Conservation (phyloP, 768 basidiomycete species). For the Infundibulicybe gibba region DNA sequence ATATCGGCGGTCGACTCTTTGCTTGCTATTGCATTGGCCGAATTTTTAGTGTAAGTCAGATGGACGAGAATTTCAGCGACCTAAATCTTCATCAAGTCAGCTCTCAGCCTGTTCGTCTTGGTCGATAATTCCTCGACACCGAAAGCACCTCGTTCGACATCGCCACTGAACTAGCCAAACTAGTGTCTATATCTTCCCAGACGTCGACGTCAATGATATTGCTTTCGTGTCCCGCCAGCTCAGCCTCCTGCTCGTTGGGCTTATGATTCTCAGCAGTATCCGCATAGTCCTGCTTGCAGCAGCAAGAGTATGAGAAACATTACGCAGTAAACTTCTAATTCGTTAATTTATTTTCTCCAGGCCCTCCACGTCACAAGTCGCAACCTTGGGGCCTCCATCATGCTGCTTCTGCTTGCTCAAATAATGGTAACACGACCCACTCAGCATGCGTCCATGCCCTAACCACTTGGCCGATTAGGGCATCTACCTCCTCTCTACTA, state of each 20-base stretch:
- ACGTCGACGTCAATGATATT: slow-evolving; percentile 28
- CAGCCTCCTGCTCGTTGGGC: slow-evolving; percentile 70
- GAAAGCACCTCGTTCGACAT: slow-evolving; percentile 36
- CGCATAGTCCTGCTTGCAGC: slow-evolving; percentile 67
- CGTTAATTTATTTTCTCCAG: slow-evolving; percentile 22
- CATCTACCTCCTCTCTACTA: slow-evolving; percentile 78
- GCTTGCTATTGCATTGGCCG: slow-evolving; percentile 67
- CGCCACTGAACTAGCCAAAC: slow-evolving; percentile 30
- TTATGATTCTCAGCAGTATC: slow-evolving; percentile 73
- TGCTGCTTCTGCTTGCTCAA: slow-evolving; percentile 76
- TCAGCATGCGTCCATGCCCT: not conserved
- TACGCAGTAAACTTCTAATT: not conserved
- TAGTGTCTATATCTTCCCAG: slow-evolving; percentile 21
- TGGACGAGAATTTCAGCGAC: slow-evolving; percentile 3
- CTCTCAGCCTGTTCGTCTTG: slow-evolving; percentile 47
- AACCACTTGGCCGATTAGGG: slow-evolving; percentile 39
- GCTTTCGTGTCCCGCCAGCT: slow-evolving; percentile 40
- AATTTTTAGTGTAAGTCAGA: slow-evolving; percentile 50
- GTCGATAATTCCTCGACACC: slow-evolving; percentile 21
- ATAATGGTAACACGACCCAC: slow-evolving; percentile 58
- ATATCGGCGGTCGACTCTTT: slow-evolving; percentile 47
- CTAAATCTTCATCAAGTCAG: slow-evolving; percentile 30
- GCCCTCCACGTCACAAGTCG: slow-evolving; percentile 61
- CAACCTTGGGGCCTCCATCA: slow-evolving; percentile 69
- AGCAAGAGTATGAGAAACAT: slow-evolving; percentile 40